A percentile compares a stretch with the other conserved stretches of the same genome.
Conservation (phyloP, 768 basidiomycete genomes). For the Leccinum aurantiacum region DNA sequence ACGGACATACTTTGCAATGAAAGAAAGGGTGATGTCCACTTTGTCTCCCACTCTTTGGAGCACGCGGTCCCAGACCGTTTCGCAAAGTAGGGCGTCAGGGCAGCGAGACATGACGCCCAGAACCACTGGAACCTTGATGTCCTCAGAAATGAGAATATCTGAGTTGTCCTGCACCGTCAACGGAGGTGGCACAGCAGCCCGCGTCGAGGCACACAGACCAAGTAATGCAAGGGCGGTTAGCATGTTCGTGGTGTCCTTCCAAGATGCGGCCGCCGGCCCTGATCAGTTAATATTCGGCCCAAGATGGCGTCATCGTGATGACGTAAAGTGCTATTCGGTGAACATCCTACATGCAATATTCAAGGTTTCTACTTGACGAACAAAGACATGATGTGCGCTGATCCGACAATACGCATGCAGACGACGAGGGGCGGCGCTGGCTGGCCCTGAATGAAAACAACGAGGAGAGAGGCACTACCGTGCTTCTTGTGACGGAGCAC, state of each 20-base stretch:
- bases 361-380: constrained; percentile 5
- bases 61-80: constrained; percentile 73
- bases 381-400: constrained; percentile 12
- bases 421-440: constrained; percentile 14
- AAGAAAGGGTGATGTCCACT: constrained; percentile 67
- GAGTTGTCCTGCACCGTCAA: constrained; percentile 24
- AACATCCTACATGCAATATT: not conserved
- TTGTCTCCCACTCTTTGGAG: constrained; percentile 60
- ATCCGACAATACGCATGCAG: constrained; percentile 12
- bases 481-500: constrained; percentile 36
- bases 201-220: constrained; percentile 12
- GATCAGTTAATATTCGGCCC: not conserved
- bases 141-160: constrained; percentile 11
- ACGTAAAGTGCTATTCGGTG: constrained; percentile 21
- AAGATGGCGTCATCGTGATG: constrained; percentile 29
- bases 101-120: constrained; percentile 70
- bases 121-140: constrained; percentile 48
- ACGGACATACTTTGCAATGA: constrained; percentile 66
- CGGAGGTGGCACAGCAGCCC: constrained; percentile 13
- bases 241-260: constrained; percentile 24
- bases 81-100: constrained; percentile 83
- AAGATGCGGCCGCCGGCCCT: not conserved
- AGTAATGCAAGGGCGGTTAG: constrained; percentile 18
- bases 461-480: constrained; percentile 32
- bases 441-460: constrained; percentile 28